phyloP scores from a whole-genome alignment of 179 eudicot species.

The Corrigiola litoralis region DNA sequence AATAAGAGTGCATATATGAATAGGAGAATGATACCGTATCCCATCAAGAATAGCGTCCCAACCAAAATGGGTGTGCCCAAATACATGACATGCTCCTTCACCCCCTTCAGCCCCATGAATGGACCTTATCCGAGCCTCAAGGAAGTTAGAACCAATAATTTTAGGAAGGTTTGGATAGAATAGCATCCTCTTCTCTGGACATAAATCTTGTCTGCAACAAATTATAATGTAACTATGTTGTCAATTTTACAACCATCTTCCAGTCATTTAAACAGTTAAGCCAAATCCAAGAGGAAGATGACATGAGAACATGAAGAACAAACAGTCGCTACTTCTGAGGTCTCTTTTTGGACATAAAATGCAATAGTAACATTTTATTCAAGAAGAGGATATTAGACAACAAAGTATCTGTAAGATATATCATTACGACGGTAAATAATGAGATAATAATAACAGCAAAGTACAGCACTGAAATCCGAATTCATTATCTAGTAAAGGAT shows the following conservation, averaged over 20 bases:
- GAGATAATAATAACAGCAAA: neutral
- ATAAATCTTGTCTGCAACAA: conserved; percentile 51
- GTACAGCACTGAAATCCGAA: neutral
- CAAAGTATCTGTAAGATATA: too few relatives aligned
- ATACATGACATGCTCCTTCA: conserved; percentile 56
- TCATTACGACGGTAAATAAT: too few relatives aligned
- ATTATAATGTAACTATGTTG: neutral
- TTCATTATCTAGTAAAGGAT: too few relatives aligned
- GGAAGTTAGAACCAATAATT: conserved; percentile 65
- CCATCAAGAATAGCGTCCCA: conserved; percentile 64
- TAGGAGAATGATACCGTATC: conserved; percentile 34
- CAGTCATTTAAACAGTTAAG: too few relatives aligned
- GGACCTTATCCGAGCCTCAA: conserved; percentile 55
- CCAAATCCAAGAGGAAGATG: neutral
- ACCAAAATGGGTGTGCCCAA: conserved; percentile 75
- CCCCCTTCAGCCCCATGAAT: conserved; percentile 46
- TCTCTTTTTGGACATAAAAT: too few relatives aligned
- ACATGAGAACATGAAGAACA: too few relatives aligned
- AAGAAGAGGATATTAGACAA: too few relatives aligned
- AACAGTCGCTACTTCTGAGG: too few relatives aligned
- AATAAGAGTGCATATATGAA: too few relatives aligned
- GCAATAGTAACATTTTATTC: too few relatives aligned
- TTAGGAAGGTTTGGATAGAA: conserved; percentile 70
- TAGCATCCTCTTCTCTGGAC: conserved; percentile 80
- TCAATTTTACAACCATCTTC: neutral